Conservation (phyloP, 2,329 filamentous ascomycete genomes). For the Malbranchea cinnamomea region DNA sequence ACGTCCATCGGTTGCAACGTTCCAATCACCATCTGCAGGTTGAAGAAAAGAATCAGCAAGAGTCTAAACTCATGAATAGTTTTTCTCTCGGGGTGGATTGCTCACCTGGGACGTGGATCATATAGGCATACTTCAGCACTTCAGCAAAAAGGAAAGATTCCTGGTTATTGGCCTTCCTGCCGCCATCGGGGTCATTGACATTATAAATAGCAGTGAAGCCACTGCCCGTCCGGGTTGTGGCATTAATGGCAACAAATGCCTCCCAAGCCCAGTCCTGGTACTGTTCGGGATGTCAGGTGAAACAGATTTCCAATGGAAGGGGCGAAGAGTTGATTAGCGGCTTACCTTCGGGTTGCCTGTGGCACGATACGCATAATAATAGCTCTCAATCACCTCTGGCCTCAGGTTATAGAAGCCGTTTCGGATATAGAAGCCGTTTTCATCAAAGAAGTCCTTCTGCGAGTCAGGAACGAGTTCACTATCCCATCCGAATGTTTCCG, state of each 20-base stretch:
- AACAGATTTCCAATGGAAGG: too few relatives aligned
- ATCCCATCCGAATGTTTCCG: conserved; percentile 54
- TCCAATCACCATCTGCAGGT: conserved; percentile 41
- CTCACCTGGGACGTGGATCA: conserved; percentile 42
- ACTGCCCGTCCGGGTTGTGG: conserved; percentile 45
- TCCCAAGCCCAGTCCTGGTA: conserved; percentile 80
- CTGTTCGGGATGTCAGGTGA: conserved; percentile 10
- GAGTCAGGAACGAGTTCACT: conserved; percentile 32
- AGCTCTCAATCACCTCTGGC: conserved; percentile 69
- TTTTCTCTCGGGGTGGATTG: background rate
- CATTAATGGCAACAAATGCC: conserved; percentile 54
- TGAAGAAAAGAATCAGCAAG: background rate
- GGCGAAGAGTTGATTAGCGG: too few relatives aligned
- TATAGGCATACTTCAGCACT: conserved; percentile 69
- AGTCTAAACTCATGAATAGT: background rate
- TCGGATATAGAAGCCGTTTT: conserved; percentile 57
- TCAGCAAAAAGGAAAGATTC: conserved; percentile 84
- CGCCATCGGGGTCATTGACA: conserved; percentile 50
- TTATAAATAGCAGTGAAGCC: conserved; percentile 53
- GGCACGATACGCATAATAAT: conserved; percentile 74
- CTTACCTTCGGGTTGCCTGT: conserved; percentile 49
- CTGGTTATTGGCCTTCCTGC: conserved; percentile 52
- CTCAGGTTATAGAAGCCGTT: conserved; percentile 50
- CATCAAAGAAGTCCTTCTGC: conserved; percentile 46
- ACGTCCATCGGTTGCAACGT: conserved; percentile 33